Percentiles rank a stretch among this genome's conserved stretches.
These are phyloP conservation scores for Yamadazyma akitaensis DNA, from an alignment of 805 yeast genomes.

Conservation along the genomic window DNA sequence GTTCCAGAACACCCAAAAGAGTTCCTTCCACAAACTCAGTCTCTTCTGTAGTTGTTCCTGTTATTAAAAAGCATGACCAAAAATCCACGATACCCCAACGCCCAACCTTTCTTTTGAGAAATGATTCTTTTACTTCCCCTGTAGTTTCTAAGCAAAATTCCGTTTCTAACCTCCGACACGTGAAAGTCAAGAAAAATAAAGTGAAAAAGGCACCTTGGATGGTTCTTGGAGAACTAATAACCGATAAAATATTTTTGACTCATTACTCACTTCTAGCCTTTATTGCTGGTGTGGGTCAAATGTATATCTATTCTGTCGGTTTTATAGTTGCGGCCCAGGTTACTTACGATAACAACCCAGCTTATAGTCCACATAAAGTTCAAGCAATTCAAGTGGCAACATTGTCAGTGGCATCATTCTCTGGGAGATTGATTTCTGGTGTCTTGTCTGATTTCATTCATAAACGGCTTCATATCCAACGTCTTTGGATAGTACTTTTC, in stretches of 20 bases:
- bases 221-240: slow-evolving; percentile 20
- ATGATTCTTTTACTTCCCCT: slow-evolving; percentile 7
- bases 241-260: slow-evolving; percentile 38
- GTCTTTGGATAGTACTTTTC: slow-evolving; percentile 61
- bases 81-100: slow-evolving; percentile 4
- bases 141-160: slow-evolving; percentile 2
- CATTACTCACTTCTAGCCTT: slow-evolving; percentile 56
- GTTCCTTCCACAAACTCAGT: slow-evolving; percentile 14
- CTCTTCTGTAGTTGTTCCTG: slow-evolving; percentile 15
- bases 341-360: slow-evolving; percentile 19
- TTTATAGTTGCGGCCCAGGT: slow-evolving; percentile 54
- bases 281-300: slow-evolving; percentile 64
- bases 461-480: slow-evolving; percentile 48
- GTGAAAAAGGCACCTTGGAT: slow-evolving; percentile 13
- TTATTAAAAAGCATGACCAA: slow-evolving; percentile 8
- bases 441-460: slow-evolving; percentile 60
- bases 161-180: not conserved
- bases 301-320: slow-evolving; percentile 71
- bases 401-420: slow-evolving; percentile 60
- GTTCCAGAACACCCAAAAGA: slow-evolving; percentile 27
- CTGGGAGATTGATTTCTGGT: slow-evolving; percentile 65
- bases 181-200: slow-evolving; percentile 6
- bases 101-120: slow-evolving; percentile 8
- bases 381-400: slow-evolving; percentile 73
- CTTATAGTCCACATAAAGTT: slow-evolving; percentile 24